Evolutionary conservation across 2,329 filamentous ascomycete species (phyloP), one percentile per base, ranked within the genome.

Genomic region (Ophiostoma triangulosporum): DNA sequence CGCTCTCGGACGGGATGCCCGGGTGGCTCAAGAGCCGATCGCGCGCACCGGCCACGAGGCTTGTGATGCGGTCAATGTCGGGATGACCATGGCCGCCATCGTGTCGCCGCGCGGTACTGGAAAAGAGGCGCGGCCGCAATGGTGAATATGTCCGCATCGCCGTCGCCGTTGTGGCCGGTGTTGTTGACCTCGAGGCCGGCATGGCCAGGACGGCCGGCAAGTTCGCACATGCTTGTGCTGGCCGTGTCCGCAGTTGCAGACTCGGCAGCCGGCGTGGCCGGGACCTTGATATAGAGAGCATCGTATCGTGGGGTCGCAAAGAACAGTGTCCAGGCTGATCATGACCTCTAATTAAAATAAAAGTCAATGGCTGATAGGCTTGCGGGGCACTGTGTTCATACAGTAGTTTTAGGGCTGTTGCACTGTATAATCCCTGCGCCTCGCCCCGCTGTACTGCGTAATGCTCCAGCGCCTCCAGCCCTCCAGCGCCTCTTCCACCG

Each of bases 21-120:
- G 69, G 65, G 11, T 70, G 68, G 20, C 66, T 68, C 35, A 74
- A 61, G 50, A 77, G 73, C 54, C 68, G 67, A 54, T 68, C 66
- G 54, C 64, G 66, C 56, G 70, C 69, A 36, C 68, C 69, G 56
- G 70, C 65, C 31, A 73, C 71, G 15, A 70, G 64, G 36, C 63
- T 62, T 29, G 67, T 65, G 36, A 75, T 64, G 54, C 70, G 67
- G 48, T 65, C 61, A 20, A 72, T 63, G 57, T 73, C 67, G 5
- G 66, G 64, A 33, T 66, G 54, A 27, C n/a, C n/a, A n/a, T n/a
- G 32, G 53, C 12, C 38, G 3, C 14, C 29, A n/a, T 56, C 51
- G 36, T 26, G 50, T 11, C 36, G 54, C 20, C 43, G 48, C 15
- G 35, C 48, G 46, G 53, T 50, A 24, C 45, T 43, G 9, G 54